A percentile compares a stretch with the other conserved stretches of the same genome.
These are phyloP conservation scores for Tuber magnatum DNA, from an alignment of 495 filamentous ascomycete genomes.

Conservation along the genomic window DNA sequence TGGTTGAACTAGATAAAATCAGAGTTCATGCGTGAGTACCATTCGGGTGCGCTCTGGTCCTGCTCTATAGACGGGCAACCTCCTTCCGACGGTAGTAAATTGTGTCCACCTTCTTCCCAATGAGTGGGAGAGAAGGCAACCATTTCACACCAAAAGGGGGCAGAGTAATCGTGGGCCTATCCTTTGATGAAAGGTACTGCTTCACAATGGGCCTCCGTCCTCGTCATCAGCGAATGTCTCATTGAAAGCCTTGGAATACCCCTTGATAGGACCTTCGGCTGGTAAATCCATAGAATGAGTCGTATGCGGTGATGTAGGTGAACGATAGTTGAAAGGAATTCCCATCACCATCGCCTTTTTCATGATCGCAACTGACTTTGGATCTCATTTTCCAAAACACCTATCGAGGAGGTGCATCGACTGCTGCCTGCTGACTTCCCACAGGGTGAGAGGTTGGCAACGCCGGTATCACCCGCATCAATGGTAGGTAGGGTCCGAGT, in stretches of 20 bases:
- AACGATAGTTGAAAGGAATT: constrained; percentile 30
- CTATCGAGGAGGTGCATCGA: constrained; percentile 40
- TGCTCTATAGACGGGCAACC: constrained; percentile 83
- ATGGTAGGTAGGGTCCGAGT: constrained; percentile 2
- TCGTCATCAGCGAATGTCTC: constrained; percentile 59
- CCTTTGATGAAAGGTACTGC: constrained; percentile 68
- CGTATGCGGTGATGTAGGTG: constrained; percentile 23
- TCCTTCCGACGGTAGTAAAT: constrained; percentile 88
- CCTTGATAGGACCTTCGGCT: constrained; percentile 34
- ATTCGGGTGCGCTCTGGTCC: constrained; percentile 79
- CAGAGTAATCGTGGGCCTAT: constrained; percentile 77
- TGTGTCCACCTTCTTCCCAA: constrained; percentile 92
- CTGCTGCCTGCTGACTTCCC: constrained; percentile 7
- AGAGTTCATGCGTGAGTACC: constrained; percentile 90
- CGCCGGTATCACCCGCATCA: constrained; percentile 13
- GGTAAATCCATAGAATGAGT: constrained; percentile 25
- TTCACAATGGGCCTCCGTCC: constrained; percentile 65
- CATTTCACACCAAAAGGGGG: constrained; percentile 69
- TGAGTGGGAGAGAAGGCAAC: constrained; percentile 69
- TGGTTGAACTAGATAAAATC: constrained; percentile 99
- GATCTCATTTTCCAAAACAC: constrained; percentile 47
- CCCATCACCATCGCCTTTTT: constrained; percentile 29
- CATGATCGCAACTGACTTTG: constrained; percentile 17
- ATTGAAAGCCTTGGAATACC: constrained; percentile 67
- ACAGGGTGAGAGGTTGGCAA: constrained; percentile 3